phyloP scores from a whole-genome alignment of 768 basidiomycete species.

The Hericium alpestre region DNA sequence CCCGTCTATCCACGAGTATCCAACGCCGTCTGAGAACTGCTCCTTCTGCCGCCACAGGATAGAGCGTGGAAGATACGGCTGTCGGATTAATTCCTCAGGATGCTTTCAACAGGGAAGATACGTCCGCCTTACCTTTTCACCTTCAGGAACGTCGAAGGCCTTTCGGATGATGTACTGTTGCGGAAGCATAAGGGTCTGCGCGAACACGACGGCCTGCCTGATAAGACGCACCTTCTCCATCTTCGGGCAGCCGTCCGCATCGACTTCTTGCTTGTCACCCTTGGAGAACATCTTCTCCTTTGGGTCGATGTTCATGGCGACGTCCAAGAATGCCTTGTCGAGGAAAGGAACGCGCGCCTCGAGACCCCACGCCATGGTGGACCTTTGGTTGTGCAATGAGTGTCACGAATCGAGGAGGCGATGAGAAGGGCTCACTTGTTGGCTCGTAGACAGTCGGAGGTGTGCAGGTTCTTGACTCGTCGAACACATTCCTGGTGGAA shows the following conservation, averaged over 20 bases:
- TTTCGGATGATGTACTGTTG: slow-evolving; percentile 85
- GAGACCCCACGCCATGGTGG: slow-evolving; percentile 99
- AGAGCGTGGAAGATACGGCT: slow-evolving; percentile 88
- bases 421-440: slow-evolving; percentile 68
- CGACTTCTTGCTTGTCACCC: slow-evolving; percentile 59
- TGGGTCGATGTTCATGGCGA: slow-evolving; percentile 83
- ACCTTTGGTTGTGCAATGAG: slow-evolving; percentile 33
- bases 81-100: neutral
- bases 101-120: neutral
- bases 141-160: slow-evolving; percentile 82
- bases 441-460: slow-evolving; percentile 91
- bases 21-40: slow-evolving; percentile 98
- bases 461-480: slow-evolving; percentile 96
- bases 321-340: slow-evolving; percentile 92
- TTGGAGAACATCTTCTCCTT: slow-evolving; percentile 84
- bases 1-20: slow-evolving; percentile 99
- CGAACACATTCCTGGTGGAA: slow-evolving; percentile 94
- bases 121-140: slow-evolving; percentile 37
- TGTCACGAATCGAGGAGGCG: neutral
- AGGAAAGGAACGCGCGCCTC: slow-evolving; percentile 98
- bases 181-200: slow-evolving; percentile 6
- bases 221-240: slow-evolving; percentile 80
- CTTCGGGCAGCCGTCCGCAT: slow-evolving; percentile 76
- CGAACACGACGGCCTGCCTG: neutral
- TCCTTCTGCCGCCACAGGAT: slow-evolving; percentile 99